phyloP scores from a whole-genome alignment of 169 alveolate species.

The Cryptosporidium viatorum region DNA sequence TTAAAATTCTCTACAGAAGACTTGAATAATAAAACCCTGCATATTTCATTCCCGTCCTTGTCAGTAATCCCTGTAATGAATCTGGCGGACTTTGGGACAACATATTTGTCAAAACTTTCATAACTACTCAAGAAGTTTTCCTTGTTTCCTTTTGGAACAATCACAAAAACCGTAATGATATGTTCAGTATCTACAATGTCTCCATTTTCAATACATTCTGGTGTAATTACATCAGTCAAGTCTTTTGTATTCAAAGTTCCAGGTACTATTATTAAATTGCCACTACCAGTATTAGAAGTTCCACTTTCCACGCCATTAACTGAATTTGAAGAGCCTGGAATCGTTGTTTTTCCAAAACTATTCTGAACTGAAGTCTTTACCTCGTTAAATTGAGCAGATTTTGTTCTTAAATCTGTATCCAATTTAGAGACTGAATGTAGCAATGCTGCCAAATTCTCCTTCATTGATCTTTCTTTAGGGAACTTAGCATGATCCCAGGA shows the following conservation, averaged over 20 bases:
- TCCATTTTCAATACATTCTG: slow-evolving; percentile 84
- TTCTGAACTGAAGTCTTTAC: slow-evolving; percentile 80
- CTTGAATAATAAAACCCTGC: slow-evolving; percentile 85
- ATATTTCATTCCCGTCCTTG: slow-evolving; percentile 84
- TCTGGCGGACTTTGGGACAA: slow-evolving; percentile 88
- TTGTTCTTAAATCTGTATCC: slow-evolving; percentile 84
- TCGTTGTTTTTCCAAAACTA: slow-evolving; percentile 26
- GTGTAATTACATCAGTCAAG: slow-evolving; percentile 87
- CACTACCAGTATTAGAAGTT: neutral
- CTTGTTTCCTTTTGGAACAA: slow-evolving; percentile 83
- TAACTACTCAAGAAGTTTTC: slow-evolving; percentile 81
- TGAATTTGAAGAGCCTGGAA: neutral
- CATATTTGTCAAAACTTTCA: slow-evolving; percentile 81
- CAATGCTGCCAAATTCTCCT: slow-evolving; percentile 84
- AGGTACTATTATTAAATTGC: slow-evolving; percentile 7
- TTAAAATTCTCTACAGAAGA: slow-evolving; percentile 83
- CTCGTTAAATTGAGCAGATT: slow-evolving; percentile 85
- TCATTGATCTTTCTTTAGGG: slow-evolving; percentile 86
- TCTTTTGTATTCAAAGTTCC: slow-evolving; percentile 77
- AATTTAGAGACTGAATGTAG: slow-evolving; percentile 84
- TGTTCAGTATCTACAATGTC: slow-evolving; percentile 87
- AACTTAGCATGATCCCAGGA: slow-evolving; percentile 91
- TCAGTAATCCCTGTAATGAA: slow-evolving; percentile 81
- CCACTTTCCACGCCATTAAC: neutral
- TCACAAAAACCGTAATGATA: slow-evolving; percentile 85